These are phyloP conservation scores for Ascocoryne sarcoides DNA, from an alignment of 2,329 filamentous ascomycete genomes.

Conservation along the genomic window DNA sequence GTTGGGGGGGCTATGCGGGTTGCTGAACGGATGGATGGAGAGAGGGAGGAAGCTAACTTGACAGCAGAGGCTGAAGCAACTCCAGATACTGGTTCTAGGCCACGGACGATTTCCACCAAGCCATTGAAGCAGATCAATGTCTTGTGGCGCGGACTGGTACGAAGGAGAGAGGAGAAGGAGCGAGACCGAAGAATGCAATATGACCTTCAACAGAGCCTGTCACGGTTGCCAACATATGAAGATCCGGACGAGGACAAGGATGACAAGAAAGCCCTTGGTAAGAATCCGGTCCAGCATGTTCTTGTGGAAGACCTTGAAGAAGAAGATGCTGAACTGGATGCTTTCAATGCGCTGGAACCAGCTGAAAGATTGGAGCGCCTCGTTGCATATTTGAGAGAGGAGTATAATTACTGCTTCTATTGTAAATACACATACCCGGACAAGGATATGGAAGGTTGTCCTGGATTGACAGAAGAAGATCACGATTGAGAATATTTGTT, in stretches of 20 bases:
- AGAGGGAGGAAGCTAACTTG: conserved; percentile 18
- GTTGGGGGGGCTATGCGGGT: conserved; percentile 74
- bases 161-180: conserved; percentile 60
- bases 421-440: conserved; percentile 80
- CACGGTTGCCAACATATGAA: conserved; percentile 54
- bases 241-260: conserved; percentile 64
- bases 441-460: conserved; percentile 73
- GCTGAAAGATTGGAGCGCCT: conserved; percentile 58
- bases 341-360: conserved; percentile 62
- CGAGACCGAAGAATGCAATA: conserved; percentile 55
- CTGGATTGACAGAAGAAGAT: conserved; percentile 79
- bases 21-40: conserved; percentile 58
- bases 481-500: conserved; percentile 41
- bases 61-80: background rate
- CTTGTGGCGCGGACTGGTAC: conserved; percentile 69
- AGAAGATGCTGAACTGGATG: conserved; percentile 71
- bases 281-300: conserved; percentile 44
- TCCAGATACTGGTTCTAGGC: background rate
- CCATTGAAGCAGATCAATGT: conserved; percentile 63
- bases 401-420: conserved; percentile 87
- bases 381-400: conserved; percentile 59
- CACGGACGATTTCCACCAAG: conserved; percentile 31
- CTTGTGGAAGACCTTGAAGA: conserved; percentile 64
- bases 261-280: conserved; percentile 60
- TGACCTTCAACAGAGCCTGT: conserved; percentile 55